Evolutionary conservation across 345 rosid species (phyloP).

Genomic region (Rubroshorea leprosula): DNA sequence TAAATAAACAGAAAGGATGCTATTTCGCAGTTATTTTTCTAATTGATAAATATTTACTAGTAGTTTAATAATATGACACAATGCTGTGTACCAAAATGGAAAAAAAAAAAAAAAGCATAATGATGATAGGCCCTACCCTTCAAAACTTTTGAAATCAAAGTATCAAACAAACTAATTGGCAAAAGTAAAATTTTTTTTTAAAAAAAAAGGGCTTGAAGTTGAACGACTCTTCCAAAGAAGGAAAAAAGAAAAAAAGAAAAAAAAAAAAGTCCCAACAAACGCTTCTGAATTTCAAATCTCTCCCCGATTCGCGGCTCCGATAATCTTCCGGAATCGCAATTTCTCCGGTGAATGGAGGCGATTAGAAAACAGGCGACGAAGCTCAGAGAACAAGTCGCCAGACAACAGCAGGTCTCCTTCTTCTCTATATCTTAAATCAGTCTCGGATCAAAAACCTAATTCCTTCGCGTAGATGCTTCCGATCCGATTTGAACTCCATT

Average conservation of each 20-base stretch:
- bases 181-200: too few relatives aligned
- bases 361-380: constrained; percentile 91
- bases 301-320: background rate
- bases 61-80: too few relatives aligned
- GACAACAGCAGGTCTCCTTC: constrained; percentile 76
- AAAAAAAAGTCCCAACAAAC: constrained; percentile 1
- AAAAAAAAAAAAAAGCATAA: too few relatives aligned
- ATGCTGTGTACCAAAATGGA: too few relatives aligned
- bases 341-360: constrained; percentile 58
- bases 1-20: too few relatives aligned
- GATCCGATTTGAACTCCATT: constrained; percentile 21
- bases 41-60: too few relatives aligned
- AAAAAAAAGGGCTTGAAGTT: too few relatives aligned
- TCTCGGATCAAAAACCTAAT: constrained; percentile 12
- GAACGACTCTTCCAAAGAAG: too few relatives aligned
- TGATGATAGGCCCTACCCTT: background rate
- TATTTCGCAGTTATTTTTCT: too few relatives aligned
- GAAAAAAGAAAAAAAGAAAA: background rate
- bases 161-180: background rate
- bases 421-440: background rate
- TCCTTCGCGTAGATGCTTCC: background rate
- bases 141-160: background rate
- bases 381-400: constrained; percentile 93
- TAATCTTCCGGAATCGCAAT: background rate
- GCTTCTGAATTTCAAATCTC: constrained; percentile 1